These are phyloP conservation scores for Triticum turgidum DNA, from an alignment of 176 grass and related monocot species.

Conservation along the genomic window DNA sequence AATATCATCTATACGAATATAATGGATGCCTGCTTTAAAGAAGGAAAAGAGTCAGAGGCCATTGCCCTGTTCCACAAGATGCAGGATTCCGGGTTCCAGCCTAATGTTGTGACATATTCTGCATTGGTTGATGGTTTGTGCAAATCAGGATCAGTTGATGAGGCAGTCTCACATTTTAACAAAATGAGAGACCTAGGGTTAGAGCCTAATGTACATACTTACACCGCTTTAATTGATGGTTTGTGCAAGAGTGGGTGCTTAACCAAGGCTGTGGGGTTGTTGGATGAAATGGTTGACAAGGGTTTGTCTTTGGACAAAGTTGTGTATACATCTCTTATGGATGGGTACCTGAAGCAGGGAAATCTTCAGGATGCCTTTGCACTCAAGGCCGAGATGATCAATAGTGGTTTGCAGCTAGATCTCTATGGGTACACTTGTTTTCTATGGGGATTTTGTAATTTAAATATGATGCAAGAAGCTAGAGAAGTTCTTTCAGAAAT, in stretches of 20 bases:
- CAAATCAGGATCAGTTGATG: slow-evolving; percentile 61
- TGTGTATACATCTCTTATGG: slow-evolving; percentile 82
- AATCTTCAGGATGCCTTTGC: slow-evolving; percentile 68
- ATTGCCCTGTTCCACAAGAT: slow-evolving; percentile 67
- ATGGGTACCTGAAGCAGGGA: slow-evolving; percentile 81
- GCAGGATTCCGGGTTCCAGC: slow-evolving; percentile 51
- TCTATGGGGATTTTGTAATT: slow-evolving; percentile 83
- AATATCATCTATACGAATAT: slow-evolving; percentile 85
- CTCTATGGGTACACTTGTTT: slow-evolving; percentile 80
- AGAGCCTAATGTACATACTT: slow-evolving; percentile 64
- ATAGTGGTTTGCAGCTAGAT: slow-evolving; percentile 83
- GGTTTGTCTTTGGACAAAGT: slow-evolving; percentile 72
- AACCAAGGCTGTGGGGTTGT: slow-evolving; percentile 47
- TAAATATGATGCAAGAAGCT: slow-evolving; percentile 77
- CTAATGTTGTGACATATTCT: slow-evolving; percentile 74
- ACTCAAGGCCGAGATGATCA: slow-evolving; percentile 71
- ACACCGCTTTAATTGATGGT: slow-evolving; percentile 78
- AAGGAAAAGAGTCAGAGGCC: slow-evolving; percentile 70
- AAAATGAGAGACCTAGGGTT: slow-evolving; percentile 72
- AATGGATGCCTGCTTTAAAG: slow-evolving; percentile 86
- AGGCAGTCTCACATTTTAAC: slow-evolving; percentile 73
- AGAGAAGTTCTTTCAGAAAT: slow-evolving; percentile 74
- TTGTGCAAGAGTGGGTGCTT: slow-evolving; percentile 85
- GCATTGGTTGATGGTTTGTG: slow-evolving; percentile 91
- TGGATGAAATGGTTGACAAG: slow-evolving; percentile 73